Conservation (phyloP, 176 grass and related monocot genomes). For the Raddia distichophylla region DNA sequence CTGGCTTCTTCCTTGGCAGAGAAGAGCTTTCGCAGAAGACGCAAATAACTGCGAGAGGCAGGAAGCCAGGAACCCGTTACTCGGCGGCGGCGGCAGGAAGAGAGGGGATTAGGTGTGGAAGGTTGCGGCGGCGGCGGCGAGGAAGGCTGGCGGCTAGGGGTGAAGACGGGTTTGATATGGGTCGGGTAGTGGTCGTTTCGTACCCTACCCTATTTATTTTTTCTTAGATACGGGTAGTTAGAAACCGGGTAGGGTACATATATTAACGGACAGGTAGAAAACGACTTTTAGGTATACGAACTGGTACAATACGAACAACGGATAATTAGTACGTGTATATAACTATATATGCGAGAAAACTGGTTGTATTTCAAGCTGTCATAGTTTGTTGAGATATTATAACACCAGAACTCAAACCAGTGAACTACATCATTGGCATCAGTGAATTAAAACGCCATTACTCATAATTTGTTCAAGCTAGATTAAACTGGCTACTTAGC, state of each 20-base stretch:
- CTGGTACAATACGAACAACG: too few species aligned
- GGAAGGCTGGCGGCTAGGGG: too few species aligned
- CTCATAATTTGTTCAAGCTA: neutral
- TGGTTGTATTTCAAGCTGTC: neutral
- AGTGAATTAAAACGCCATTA: neutral
- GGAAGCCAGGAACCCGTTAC: neutral
- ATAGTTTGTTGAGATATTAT: neutral
- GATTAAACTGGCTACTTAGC: neutral
- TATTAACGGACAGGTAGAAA: too few species aligned
- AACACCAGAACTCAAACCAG: neutral
- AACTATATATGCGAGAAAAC: too few species aligned
- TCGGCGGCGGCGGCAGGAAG: constrained; percentile 19
- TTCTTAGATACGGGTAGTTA: too few species aligned
- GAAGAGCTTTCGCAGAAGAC: neutral
- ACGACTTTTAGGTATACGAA: too few species aligned
- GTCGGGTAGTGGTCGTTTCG: too few species aligned
- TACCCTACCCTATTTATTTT: too few species aligned
- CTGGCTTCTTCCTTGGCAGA: neutral
- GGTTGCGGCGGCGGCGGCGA: constrained; percentile 12
- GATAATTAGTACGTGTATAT: too few species aligned
- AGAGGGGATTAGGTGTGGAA: neutral
- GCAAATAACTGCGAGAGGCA: neutral
- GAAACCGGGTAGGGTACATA: too few species aligned
- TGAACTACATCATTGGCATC: neutral
- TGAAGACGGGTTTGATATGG: too few species aligned